Evolutionary conservation across 345 rosid species (phyloP), one percentile per base, ranked within the genome.

Genomic region (Litchi chinensis): DNA sequence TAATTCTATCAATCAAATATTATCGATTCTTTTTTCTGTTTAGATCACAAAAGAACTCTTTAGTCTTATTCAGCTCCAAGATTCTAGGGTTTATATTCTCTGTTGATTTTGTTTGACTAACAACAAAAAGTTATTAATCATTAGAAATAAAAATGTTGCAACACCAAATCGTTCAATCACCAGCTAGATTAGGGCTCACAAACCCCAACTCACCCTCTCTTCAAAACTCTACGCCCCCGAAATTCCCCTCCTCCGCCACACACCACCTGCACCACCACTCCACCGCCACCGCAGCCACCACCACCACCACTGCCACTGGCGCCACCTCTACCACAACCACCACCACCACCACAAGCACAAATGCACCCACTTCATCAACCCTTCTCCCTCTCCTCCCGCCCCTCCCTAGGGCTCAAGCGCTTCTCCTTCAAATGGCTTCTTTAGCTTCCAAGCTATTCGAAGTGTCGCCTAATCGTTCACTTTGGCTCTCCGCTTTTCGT

Each of bases 361-460:
- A 21, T 5, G 65, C 65, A 19, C 28, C 28, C 76, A 79, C 93
- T 43, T 93, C 98, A 63, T 84, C 93, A 2, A 86, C 92, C 46
- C 91, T 93, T 68, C 88, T 93, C 71, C 78, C 97, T 8, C 95
- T 92, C 78, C 98, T 95, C 78, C 98, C 98, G 0, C 98, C 98
- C 0, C 89, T 95, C 46, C 90, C 93, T 11, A 82, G 98, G 75
- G 97, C 97, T 48, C 97, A 93, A 80, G 85, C 91, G 56, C 92
- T 95, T 65, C 98, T 95, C 83, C 89, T 89, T 76, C 97, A 92
- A 62, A 93, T 95, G 93, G 90, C 93, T 40, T 82, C 93, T 60
- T 82, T 93, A 37, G 77, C 93, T 13, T 82, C 98, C 9, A 93
- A 90, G 68, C 91, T 93, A 75, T 90, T 93, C 81, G 94, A 92